Conservation (phyloP, 2,329 filamentous ascomycete genomes). For the Colletotrichum caudatum region DNA sequence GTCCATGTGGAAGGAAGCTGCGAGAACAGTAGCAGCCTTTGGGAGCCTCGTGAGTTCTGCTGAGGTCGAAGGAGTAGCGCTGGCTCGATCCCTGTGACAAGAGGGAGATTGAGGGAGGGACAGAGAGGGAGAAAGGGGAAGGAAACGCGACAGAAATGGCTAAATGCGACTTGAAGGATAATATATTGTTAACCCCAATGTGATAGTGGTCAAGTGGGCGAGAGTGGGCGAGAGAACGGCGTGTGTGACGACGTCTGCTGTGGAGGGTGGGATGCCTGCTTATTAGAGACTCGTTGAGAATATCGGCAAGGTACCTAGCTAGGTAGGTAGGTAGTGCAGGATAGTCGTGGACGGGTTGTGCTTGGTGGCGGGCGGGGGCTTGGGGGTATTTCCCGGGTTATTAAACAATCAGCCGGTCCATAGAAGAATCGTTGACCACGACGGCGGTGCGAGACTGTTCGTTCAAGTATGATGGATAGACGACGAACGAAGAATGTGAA, state of each 20-base stretch:
- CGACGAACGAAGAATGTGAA: background rate
- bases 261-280: conserved; percentile 13
- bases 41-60: background rate
- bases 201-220: background rate
- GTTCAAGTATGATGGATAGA: background rate
- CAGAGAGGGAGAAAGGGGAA: background rate
- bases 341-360: background rate
- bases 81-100: background rate
- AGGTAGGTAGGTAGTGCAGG: background rate
- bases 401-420: background rate
- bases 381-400: background rate
- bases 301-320: background rate
- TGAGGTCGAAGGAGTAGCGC: too few relatives aligned
- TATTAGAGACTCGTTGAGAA: background rate
- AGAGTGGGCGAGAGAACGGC: background rate
- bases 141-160: background rate
- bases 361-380: background rate
- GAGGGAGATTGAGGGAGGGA: background rate
- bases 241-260: background rate
- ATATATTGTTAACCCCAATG: background rate
- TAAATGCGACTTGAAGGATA: background rate
- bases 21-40: background rate
- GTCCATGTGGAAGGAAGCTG: background rate
- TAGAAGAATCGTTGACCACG: background rate
- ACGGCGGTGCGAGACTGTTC: background rate